Conservation (phyloP, 2,329 filamentous ascomycete species). For the Dactylellina leptospora region DNA sequence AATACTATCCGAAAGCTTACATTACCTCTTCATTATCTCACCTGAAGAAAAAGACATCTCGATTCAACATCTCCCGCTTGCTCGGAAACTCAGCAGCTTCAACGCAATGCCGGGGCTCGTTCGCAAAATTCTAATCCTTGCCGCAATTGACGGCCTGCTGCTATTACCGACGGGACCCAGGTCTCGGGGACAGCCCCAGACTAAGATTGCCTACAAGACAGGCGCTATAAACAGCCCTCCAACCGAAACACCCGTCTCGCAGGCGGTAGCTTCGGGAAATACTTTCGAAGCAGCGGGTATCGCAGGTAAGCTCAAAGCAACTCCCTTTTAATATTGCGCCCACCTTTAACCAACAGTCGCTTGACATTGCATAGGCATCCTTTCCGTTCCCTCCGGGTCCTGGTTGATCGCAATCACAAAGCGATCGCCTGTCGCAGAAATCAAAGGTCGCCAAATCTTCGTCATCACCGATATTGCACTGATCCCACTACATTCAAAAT, state of each 20-base stretch:
- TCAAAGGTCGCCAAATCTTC: constrained; percentile 79
- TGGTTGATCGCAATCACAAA: constrained; percentile 88
- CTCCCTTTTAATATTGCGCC: no score
- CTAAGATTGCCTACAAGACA: constrained; percentile 75
- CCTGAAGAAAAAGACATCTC: constrained; percentile 1
- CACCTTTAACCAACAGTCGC: constrained; percentile 10
- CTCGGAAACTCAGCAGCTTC: constrained; percentile 45
- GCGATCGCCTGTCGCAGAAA: constrained; percentile 86
- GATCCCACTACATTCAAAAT: constrained; percentile 82
- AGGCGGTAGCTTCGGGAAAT: constrained; percentile 60
- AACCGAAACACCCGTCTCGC: constrained; percentile 56
- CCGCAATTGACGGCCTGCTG: constrained; percentile 82
- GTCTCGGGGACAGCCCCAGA: constrained; percentile 64
- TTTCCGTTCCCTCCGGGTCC: constrained; percentile 76
- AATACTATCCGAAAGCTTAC: background rate
- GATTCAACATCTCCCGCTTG: constrained; percentile 50
- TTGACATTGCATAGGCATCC: constrained; percentile 72
- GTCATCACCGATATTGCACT: constrained; percentile 87
- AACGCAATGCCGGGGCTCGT: constrained; percentile 75
- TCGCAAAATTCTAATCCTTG: constrained; percentile 81
- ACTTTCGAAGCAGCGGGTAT: constrained; percentile 65
- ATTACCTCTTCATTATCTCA: background rate
- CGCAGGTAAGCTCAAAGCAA: constrained; percentile 64
- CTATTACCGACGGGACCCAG: constrained; percentile 71
- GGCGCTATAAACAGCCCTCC: constrained; percentile 65